Conservation (phyloP, 1,284 basidiomycete species). For the Cryptococcus sp. region DNA sequence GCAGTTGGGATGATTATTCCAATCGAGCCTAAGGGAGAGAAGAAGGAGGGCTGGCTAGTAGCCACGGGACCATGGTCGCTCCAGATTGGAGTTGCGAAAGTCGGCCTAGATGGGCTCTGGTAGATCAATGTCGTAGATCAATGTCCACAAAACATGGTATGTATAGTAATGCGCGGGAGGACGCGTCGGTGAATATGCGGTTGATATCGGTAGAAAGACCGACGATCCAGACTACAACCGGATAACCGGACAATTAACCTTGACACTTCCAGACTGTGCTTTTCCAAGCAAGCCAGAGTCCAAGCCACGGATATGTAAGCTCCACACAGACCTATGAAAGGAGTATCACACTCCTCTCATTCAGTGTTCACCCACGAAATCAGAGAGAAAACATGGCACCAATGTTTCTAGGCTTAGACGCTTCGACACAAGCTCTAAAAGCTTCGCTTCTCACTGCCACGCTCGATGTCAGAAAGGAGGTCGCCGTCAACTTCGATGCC, state of each 20-base stretch:
- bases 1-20: no score
- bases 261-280: no score
- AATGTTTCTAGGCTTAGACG: conserved; percentile 74
- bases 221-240: no score
- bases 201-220: no score
- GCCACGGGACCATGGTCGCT: background rate
- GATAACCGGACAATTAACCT: no score
- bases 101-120: no score
- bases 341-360: background rate
- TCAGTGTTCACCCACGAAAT: background rate
- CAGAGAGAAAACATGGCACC: background rate
- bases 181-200: no score
- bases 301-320: background rate
- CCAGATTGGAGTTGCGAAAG: no score
- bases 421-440: conserved; percentile 84
- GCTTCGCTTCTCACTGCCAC: conserved; percentile 58
- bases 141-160: no score
- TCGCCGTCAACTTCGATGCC: conserved; percentile 71
- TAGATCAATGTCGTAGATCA: no score
- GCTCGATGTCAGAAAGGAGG: conserved; percentile 63
- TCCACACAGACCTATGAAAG: background rate
- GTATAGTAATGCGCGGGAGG: no score
- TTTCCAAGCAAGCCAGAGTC: no score
- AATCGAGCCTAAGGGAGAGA: background rate
- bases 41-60: background rate